phyloP scores from a whole-genome alignment of 352 stramenopile species.

The Globisporangium mamillatum region DNA sequence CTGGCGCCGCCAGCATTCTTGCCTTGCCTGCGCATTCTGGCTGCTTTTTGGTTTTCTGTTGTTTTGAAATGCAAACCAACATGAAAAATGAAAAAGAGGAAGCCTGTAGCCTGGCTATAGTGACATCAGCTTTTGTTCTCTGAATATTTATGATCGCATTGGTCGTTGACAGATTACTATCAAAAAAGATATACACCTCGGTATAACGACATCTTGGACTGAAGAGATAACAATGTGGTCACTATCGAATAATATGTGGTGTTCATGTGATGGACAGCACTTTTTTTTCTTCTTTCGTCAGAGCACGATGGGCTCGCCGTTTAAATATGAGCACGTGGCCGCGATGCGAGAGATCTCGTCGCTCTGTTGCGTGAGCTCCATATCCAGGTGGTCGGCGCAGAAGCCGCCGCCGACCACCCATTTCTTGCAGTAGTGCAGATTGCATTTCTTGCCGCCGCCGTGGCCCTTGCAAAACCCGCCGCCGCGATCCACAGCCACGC shows the following conservation, averaged over 20 bases:
- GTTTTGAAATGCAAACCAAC: constrained; percentile 8
- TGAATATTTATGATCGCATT: neutral
- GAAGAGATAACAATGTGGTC: neutral
- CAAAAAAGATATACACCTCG: neutral
- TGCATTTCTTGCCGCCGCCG: constrained; percentile 80
- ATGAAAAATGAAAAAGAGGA: neutral
- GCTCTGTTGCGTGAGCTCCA: constrained; percentile 47
- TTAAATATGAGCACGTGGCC: constrained; percentile 67
- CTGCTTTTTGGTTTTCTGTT: neutral
- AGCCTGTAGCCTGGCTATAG: neutral
- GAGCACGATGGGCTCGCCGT: constrained; percentile 56
- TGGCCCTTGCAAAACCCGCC: constrained; percentile 85
- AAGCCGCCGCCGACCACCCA: constrained; percentile 80
- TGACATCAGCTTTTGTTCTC: constrained; percentile 4
- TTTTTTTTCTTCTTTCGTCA: constrained; percentile 18
- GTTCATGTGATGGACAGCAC: neutral
- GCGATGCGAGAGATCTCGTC: constrained; percentile 62
- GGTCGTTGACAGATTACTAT: neutral
- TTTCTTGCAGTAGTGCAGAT: constrained; percentile 61
- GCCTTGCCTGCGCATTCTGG: constrained; percentile 9
- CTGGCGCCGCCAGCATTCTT: constrained; percentile 4
- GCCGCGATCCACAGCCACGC: constrained; percentile 64
- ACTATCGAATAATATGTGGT: neutral
- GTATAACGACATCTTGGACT: neutral
- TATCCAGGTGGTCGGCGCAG: constrained; percentile 63